phyloP scores from a whole-genome alignment of 805 yeast species.

The Cyberlindnera sargentensis region DNA sequence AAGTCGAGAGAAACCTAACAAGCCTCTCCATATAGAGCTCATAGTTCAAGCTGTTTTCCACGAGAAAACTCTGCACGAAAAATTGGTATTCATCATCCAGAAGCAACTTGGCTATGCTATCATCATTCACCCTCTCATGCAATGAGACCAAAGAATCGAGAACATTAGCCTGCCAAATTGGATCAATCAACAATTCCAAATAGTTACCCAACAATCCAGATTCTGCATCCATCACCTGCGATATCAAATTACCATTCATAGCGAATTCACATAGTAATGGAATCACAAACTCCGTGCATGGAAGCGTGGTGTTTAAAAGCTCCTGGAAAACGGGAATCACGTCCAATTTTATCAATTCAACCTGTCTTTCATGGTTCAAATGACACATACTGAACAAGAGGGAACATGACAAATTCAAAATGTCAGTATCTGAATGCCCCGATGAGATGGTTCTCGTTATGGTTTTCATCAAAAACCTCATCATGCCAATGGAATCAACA shows the following conservation, averaged over 20 bases:
- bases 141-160: slow-evolving; percentile 41
- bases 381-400: slow-evolving; percentile 40
- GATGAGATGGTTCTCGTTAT: slow-evolving; percentile 4
- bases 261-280: slow-evolving; percentile 43
- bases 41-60: slow-evolving; percentile 33
- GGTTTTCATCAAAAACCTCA: slow-evolving; percentile 33
- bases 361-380: slow-evolving; percentile 34
- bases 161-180: slow-evolving; percentile 47
- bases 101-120: slow-evolving; percentile 22
- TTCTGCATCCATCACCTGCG: slow-evolving; percentile 24
- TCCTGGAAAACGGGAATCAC: slow-evolving; percentile 32
- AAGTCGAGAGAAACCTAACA: slow-evolving; percentile 24
- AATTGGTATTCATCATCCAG: slow-evolving; percentile 26
- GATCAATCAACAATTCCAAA: slow-evolving; percentile 34
- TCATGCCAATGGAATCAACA: slow-evolving; percentile 21
- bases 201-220: slow-evolving; percentile 26
- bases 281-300: slow-evolving; percentile 39
- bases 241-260: slow-evolving; percentile 30
- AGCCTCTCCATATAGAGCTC: slow-evolving; percentile 38
- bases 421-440: slow-evolving; percentile 24
- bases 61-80: slow-evolving; percentile 33
- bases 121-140: slow-evolving; percentile 31
- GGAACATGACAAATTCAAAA: slow-evolving; percentile 35
- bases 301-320: slow-evolving; percentile 31
- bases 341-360: slow-evolving; percentile 33